phyloP scores from a whole-genome alignment of 225 moss, liverwort and hornwort species.

The Anthoceros angustus region DNA sequence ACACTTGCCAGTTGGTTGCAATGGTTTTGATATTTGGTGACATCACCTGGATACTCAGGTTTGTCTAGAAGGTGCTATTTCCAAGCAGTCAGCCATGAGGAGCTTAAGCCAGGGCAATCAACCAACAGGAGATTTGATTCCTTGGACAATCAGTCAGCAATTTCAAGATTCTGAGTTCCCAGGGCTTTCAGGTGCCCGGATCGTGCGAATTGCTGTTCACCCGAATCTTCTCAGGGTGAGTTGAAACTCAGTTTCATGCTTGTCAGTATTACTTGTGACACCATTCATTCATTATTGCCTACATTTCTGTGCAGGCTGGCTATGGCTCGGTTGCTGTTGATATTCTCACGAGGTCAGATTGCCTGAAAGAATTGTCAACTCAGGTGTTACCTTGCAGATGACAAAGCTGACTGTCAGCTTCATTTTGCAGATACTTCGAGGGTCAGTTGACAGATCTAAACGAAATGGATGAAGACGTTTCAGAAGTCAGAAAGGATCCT shows the following conservation, averaged over 20 bases:
- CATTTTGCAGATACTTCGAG: slow-evolving; percentile 62
- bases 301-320: slow-evolving; percentile 42
- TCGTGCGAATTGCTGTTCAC: slow-evolving; percentile 91
- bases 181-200: slow-evolving; percentile 77
- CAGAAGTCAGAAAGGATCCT: slow-evolving; percentile 11
- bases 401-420: background rate
- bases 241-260: background rate
- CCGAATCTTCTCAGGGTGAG: slow-evolving; percentile 66
- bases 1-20: too few species aligned
- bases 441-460: slow-evolving; percentile 68
- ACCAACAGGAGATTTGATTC: slow-evolving; percentile 90
- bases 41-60: slow-evolving; percentile 8
- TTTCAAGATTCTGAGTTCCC: slow-evolving; percentile 98
- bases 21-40: too few species aligned
- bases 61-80: slow-evolving; percentile 85
- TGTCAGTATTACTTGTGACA: background rate
- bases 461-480: slow-evolving; percentile 44
- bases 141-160: slow-evolving; percentile 96
- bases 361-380: background rate
- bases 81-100: slow-evolving; percentile 65
- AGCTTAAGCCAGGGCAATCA: slow-evolving; percentile 85
- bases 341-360: slow-evolving; percentile 48
- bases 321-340: slow-evolving; percentile 80
- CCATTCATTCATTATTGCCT: background rate
- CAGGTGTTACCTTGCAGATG: background rate